These are phyloP conservation scores for Fusarium brevicatenulatum DNA, from an alignment of 2,329 filamentous ascomycete genomes.

Conservation along the genomic window DNA sequence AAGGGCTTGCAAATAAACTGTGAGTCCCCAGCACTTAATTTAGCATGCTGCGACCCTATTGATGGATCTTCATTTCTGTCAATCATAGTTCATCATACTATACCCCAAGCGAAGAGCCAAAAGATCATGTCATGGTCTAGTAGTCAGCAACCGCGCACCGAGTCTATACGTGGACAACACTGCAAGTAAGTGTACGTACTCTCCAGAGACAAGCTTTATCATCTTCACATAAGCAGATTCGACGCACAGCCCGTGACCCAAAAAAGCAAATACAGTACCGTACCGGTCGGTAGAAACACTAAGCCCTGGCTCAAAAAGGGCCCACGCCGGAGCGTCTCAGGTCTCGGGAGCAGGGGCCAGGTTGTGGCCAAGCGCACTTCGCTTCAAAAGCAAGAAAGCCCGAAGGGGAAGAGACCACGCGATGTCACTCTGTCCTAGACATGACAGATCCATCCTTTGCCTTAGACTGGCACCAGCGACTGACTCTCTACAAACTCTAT, in stretches of 20 bases:
- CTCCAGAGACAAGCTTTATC: constrained; percentile 29
- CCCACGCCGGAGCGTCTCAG: constrained; percentile 44
- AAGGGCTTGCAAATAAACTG: constrained; percentile 1
- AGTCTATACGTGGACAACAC: background rate
- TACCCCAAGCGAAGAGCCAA: constrained; percentile 1
- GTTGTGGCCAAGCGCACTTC: constrained; percentile 14
- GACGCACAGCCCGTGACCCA: constrained; percentile 12
- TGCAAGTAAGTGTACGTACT: constrained; percentile 1
- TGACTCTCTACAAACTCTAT: constrained; percentile 16
- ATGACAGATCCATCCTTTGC: constrained; percentile 28
- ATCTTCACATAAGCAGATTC: constrained; percentile 35
- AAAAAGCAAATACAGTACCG: constrained; percentile 29
- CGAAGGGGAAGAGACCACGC: constrained; percentile 20
- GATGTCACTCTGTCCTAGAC: constrained; percentile 34
- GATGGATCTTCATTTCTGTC: constrained; percentile 28
- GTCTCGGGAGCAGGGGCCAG: constrained; percentile 39
- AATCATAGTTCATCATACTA: constrained; percentile 11
- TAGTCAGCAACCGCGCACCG: background rate
- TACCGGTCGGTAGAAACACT: constrained; percentile 15
- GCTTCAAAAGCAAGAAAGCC: constrained; percentile 28
- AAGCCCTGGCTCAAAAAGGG: constrained; percentile 24
- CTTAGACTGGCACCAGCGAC: background rate
- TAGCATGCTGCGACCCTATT: constrained; percentile 13
- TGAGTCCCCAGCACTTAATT: constrained; percentile 9
- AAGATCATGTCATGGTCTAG: background rate